phyloP scores from a whole-genome alignment of 306 rosid species.

The Luffa aegyptiaca region DNA sequence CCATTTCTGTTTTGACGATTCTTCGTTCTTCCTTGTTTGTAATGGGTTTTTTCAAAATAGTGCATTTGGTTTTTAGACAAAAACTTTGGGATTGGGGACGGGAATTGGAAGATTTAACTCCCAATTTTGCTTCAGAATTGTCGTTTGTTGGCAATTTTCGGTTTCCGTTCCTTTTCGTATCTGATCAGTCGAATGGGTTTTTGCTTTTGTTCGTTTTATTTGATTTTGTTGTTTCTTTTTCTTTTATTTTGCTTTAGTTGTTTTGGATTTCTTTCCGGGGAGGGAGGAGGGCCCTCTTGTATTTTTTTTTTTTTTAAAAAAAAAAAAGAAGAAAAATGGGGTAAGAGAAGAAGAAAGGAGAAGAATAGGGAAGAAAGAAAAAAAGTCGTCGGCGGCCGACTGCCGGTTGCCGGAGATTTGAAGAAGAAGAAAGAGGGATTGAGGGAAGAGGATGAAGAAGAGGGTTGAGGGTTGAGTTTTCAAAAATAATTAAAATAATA shows the following conservation, averaged over 20 bases:
- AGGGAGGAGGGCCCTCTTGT: no score
- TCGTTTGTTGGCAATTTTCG: conserved; percentile 9
- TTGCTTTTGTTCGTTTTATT: conserved; percentile 1
- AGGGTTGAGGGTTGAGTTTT: no score
- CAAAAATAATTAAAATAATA: no score
- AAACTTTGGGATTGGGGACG: conserved; percentile 7
- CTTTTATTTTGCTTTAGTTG: no score
- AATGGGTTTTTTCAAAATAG: conserved; percentile 18
- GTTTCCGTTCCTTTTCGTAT: conserved; percentile 4
- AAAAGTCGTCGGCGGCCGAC: no score
- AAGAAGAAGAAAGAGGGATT: no score
- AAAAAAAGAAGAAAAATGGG: no score
- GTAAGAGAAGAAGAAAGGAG: no score
- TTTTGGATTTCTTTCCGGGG: neutral
- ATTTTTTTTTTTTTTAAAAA: no score
- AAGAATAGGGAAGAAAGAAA: no score
- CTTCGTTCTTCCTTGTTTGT: conserved; percentile 11
- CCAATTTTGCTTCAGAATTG: conserved; percentile 12
- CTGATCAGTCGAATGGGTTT: conserved; percentile 8
- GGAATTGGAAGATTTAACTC: conserved; percentile 5
- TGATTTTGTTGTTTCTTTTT: neutral
- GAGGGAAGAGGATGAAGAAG: no score
- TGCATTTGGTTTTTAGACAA: conserved; percentile 11
- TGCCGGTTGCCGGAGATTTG: no score
- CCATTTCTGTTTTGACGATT: conserved; percentile 19